These are phyloP conservation scores for Xylogone sp. DNA, from an alignment of 2,329 filamentous ascomycete species.

Conservation along the genomic window DNA sequence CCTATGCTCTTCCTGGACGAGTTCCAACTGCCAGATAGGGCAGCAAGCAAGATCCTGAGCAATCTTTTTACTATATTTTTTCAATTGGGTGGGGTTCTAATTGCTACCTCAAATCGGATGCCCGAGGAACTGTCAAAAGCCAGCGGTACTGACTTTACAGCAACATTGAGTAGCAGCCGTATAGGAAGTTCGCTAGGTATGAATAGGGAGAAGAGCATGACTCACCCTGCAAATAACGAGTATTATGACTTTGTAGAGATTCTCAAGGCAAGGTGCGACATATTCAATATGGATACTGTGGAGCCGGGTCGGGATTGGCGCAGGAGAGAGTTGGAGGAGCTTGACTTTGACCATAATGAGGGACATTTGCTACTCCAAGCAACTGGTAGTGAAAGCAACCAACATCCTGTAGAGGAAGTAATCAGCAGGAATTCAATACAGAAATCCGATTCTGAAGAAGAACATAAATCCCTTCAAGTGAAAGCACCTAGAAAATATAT, in stretches of 20 bases:
- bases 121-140: constrained; percentile 77
- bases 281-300: constrained; percentile 89
- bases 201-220: constrained; percentile 38
- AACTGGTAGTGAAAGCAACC: constrained; percentile 5
- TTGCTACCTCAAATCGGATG: constrained; percentile 80
- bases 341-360: constrained; percentile 16
- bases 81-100: constrained; percentile 73
- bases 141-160: constrained; percentile 62
- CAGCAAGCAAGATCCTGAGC: constrained; percentile 73
- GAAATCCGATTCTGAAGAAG: not conserved
- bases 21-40: constrained; percentile 77
- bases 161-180: constrained; percentile 47
- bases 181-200: constrained; percentile 44
- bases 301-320: constrained; percentile 71
- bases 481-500: constrained; percentile 23
- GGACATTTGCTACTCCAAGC: constrained; percentile 5
- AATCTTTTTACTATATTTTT: constrained; percentile 78
- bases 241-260: constrained; percentile 75
- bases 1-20: constrained; percentile 80
- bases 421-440: not conserved
- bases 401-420: not conserved
- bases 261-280: constrained; percentile 71
- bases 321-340: constrained; percentile 44
- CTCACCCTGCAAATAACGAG: constrained; percentile 62
- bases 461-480: constrained; percentile 6